These are phyloP conservation scores for Candida succiphila DNA, from an alignment of 805 yeast species.

Conservation along the genomic window DNA sequence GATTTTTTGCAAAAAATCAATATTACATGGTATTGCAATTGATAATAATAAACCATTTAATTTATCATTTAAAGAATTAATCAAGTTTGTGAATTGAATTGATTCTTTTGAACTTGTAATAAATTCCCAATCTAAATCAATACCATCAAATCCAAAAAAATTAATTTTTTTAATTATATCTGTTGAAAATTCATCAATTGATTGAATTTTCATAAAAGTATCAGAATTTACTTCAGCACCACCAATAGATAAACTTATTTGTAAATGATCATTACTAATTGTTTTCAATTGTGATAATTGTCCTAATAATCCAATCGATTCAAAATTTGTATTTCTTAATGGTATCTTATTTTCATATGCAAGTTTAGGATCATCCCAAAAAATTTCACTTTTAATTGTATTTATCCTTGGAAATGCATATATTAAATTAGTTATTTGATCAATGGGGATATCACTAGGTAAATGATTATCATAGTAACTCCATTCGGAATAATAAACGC, in stretches of 20 bases:
- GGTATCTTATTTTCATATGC: slow-evolving; percentile 33
- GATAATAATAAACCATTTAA: slow-evolving; percentile 32
- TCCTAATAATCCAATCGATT: slow-evolving; percentile 18
- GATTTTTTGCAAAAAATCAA: slow-evolving; percentile 31
- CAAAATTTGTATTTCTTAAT: slow-evolving; percentile 3
- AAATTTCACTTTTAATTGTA: slow-evolving; percentile 39
- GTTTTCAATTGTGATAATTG: slow-evolving; percentile 19
- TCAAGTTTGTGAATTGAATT: too few relatives aligned
- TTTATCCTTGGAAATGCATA: slow-evolving; percentile 70
- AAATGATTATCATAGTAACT: slow-evolving; percentile 53
- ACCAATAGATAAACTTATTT: slow-evolving; percentile 69
- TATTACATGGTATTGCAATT: slow-evolving; percentile 68
- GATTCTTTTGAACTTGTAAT: slow-evolving; percentile 22
- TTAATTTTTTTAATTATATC: slow-evolving; percentile 38
- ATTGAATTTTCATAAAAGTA: slow-evolving; percentile 25
- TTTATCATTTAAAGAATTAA: slow-evolving; percentile 22
- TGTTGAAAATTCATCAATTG: slow-evolving; percentile 30
- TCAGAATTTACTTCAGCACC: slow-evolving; percentile 54
- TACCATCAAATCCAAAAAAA: slow-evolving; percentile 70
- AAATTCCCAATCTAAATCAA: slow-evolving; percentile 94
- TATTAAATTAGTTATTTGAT: slow-evolving; percentile 52
- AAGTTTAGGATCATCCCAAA: slow-evolving; percentile 54
- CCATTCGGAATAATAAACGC: slow-evolving; percentile 51
- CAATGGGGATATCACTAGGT: slow-evolving; percentile 53
- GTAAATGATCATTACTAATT: slow-evolving; percentile 27